Conservation (phyloP, 2,329 filamentous ascomycete species). For the Apiospora koreana region DNA sequence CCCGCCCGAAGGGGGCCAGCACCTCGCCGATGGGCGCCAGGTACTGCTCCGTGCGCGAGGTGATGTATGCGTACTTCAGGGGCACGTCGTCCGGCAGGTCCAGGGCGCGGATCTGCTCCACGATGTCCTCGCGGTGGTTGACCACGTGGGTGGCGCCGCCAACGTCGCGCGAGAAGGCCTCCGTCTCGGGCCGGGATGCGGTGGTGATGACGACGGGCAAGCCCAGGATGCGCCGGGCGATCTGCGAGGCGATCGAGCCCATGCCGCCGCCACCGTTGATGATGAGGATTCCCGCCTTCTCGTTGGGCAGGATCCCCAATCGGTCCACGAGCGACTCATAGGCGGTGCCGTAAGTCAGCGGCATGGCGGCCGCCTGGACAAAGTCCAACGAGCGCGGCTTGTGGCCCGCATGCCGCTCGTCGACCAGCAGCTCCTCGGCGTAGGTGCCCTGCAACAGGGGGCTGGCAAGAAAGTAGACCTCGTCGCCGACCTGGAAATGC, state of each 20-base stretch:
- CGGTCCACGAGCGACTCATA: slow-evolving; percentile 44
- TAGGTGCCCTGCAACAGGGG: slow-evolving; percentile 42
- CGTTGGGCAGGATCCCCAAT: slow-evolving; percentile 28
- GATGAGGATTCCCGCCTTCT: slow-evolving; percentile 43
- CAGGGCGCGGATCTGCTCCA: slow-evolving; percentile 36
- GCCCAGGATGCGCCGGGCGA: slow-evolving; percentile 39
- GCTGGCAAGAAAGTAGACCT: slow-evolving; percentile 42
- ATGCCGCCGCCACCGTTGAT: slow-evolving; percentile 48
- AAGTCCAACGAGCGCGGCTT: slow-evolving; percentile 42
- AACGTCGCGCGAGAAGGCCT: slow-evolving; percentile 38
- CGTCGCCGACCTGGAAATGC: slow-evolving; percentile 42
- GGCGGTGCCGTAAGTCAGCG: slow-evolving; percentile 44
- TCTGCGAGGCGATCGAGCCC: slow-evolving; percentile 44
- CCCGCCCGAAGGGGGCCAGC: slow-evolving; percentile 44
- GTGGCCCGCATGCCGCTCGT: slow-evolving; percentile 37
- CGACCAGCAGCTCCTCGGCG: slow-evolving; percentile 43
- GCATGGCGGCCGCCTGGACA: slow-evolving; percentile 43
- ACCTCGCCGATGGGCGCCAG: slow-evolving; percentile 37
- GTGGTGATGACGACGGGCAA: slow-evolving; percentile 46
- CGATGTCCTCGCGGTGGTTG: slow-evolving; percentile 42
- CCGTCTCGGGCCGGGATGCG: slow-evolving; percentile 41
- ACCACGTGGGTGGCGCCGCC: slow-evolving; percentile 42
- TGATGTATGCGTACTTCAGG: slow-evolving; percentile 44
- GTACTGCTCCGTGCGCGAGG: slow-evolving; percentile 42
- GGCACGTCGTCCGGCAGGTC: slow-evolving; percentile 31